These are phyloP conservation scores for Umbelopsis ramanniana DNA, from an alignment of 192 early-diverging fungal genomes.

Conservation along the genomic window DNA sequence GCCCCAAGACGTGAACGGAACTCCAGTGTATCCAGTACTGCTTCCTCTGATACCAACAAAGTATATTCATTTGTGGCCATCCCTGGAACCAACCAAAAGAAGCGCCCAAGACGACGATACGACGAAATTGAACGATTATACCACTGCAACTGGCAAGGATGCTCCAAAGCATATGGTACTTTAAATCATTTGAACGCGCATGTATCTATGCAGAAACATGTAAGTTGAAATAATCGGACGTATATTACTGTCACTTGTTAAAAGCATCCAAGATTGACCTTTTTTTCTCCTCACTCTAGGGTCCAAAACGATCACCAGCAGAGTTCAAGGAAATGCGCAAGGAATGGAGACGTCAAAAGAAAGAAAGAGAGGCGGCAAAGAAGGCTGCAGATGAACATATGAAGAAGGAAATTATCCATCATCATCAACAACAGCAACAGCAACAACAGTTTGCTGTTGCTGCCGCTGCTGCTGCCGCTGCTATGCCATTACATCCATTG, in stretches of 20 bases:
- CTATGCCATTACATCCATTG: constrained; percentile 12
- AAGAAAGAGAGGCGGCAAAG: constrained; percentile 41
- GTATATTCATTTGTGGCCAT: constrained; percentile 51
- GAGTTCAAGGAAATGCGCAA: constrained; percentile 64
- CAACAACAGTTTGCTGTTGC: constrained; percentile 18
- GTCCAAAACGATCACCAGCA: constrained; percentile 58
- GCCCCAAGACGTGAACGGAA: constrained; percentile 1
- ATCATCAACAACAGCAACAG: constrained; percentile 8
- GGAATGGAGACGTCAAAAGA: constrained; percentile 57
- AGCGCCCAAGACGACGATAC: constrained; percentile 58
- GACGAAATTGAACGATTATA: constrained; percentile 68
- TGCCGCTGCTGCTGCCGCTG: constrained; percentile 12
- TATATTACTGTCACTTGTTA: not conserved
- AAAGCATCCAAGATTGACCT: constrained; percentile 9
- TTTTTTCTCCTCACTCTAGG: constrained; percentile 22
- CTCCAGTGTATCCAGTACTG: not conserved
- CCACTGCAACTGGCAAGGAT: constrained; percentile 55
- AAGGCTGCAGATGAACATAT: constrained; percentile 26
- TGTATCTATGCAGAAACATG: constrained; percentile 64
- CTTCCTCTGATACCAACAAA: constrained; percentile 25
- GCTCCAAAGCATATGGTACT: constrained; percentile 63
- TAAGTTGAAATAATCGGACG: constrained; percentile 12
- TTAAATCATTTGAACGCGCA: constrained; percentile 68
- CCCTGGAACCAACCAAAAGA: constrained; percentile 57
- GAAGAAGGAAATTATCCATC: constrained; percentile 17